Base-by-base conservation (phyloP, 176 grass and related monocot genomes). In the Musa beccarii region DNA sequence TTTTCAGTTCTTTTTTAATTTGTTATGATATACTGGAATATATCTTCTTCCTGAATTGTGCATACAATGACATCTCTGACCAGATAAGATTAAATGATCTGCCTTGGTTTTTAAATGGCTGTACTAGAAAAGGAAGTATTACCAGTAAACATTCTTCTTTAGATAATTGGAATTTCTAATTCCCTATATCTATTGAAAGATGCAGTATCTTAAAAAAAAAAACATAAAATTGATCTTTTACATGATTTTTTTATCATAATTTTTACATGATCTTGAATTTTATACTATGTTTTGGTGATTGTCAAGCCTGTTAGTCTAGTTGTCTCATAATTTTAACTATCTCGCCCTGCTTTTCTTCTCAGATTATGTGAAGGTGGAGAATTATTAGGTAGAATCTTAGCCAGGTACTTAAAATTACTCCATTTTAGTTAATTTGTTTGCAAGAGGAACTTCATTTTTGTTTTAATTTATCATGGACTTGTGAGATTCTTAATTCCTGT, bases 291-390 rank as follows among this genome's bases (percentile, higher is more conserved):
- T 34, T 34, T 34, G 29, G 24, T 49, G 11, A 4, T 68, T 29
- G 11, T 43, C 66, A 24, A 25, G 10, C n/a, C 11, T 72, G 19
- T 72, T 72, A 23, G 69, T 53, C 1, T 53, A 13, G 50, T 24
- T 72, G 49, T 11, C n/a, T 22, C 51, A 8, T 72, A 14, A 15
- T 61, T 17, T 24, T 54, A 10, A 54, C 10, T 25, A 9, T 16
- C 12, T 14, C 21, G 0, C n/a, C 56, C 23, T 57, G 9, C 12
- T 74, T 74, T 74, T 55, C 72, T 28, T 74, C 52, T 26, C 52
- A 74, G 72, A 74, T 74, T 74, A 57, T 74, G 72, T 74, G 72
- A 74, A 29, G 72, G 72, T 29, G 72, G 72, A 74, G 72, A 74
- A 28, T 19, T 74, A 55, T 56, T 74, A 8, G 72, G 56, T 26